These are phyloP conservation scores for Fistulifera pelliculosa DNA, from an alignment of 108 stramenopile genomes.

Conservation along the genomic window DNA sequence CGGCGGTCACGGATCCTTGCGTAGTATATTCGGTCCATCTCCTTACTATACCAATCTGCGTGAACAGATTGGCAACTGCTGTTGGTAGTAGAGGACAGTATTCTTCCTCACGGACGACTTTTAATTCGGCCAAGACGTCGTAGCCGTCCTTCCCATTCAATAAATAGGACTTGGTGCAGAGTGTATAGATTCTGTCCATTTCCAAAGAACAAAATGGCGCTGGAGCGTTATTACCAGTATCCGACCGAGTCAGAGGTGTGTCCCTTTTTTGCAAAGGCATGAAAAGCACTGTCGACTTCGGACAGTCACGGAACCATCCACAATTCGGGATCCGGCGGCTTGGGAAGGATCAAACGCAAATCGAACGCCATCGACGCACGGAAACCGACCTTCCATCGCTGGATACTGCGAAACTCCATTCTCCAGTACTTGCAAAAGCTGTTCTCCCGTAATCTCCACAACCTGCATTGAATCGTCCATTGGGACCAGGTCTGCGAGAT, in stretches of 20 bases:
- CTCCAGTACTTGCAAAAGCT: slow-evolving; percentile 34
- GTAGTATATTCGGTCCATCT: slow-evolving; percentile 12
- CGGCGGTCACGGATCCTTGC: slow-evolving; percentile 2
- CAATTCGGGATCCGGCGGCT: slow-evolving; percentile 23
- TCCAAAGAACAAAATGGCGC: slow-evolving; percentile 16
- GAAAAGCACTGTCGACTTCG: neutral
- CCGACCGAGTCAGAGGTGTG: no score
- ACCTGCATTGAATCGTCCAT: slow-evolving; percentile 23
- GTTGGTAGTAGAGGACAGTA: slow-evolving; percentile 29
- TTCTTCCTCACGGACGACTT: slow-evolving; percentile 38
- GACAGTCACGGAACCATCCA: slow-evolving; percentile 15
- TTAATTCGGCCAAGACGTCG: slow-evolving; percentile 17
- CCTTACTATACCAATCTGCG: slow-evolving; percentile 22
- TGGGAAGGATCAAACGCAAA: slow-evolving; percentile 30
- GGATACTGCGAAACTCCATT: slow-evolving; percentile 48
- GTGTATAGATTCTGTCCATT: slow-evolving; percentile 14
- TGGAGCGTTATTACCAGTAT: no score
- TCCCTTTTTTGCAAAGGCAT: neutral
- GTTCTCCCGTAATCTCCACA: slow-evolving; percentile 25
- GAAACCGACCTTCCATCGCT: slow-evolving; percentile 40
- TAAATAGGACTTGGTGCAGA: slow-evolving; percentile 29
- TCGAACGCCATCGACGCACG: slow-evolving; percentile 31
- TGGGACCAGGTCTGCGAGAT: slow-evolving; percentile 18
- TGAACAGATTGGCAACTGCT: slow-evolving; percentile 29
- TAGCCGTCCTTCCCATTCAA: slow-evolving; percentile 42